Conservation (phyloP, 2,329 filamentous ascomycete genomes). For the Fusarium marasasianum region DNA sequence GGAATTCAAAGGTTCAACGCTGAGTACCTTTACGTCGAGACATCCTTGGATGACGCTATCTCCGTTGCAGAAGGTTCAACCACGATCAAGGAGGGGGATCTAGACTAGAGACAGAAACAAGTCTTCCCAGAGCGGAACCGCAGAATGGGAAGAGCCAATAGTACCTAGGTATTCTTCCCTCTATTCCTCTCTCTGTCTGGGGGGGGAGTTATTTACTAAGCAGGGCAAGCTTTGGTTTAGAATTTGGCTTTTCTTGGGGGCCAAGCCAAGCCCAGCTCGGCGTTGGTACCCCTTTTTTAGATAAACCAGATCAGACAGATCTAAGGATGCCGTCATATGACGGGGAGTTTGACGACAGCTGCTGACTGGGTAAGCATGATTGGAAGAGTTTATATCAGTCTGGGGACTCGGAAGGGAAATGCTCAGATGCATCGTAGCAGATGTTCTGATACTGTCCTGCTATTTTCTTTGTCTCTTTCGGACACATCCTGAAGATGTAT, state of each 20-base stretch:
- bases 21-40: background rate
- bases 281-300: conserved; percentile 28
- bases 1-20: conserved; percentile 4
- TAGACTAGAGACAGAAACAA: conserved; percentile 11
- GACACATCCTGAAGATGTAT: background rate
- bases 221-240: conserved; percentile 1
- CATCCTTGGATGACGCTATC: conserved; percentile 34
- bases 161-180: background rate
- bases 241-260: conserved; percentile 5
- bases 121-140: conserved; percentile 28
- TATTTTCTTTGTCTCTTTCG: background rate
- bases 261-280: conserved; percentile 1
- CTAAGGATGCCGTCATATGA: conserved; percentile 36
- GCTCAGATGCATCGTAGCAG: background rate
- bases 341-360: conserved; percentile 30
- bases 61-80: conserved; percentile 5
- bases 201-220: background rate
- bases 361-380: background rate
- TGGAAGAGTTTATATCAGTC: background rate
- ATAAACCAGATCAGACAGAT: conserved; percentile 31
- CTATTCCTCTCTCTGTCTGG: background rate
- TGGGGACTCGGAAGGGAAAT: background rate
- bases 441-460: background rate
- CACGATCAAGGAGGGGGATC: background rate
- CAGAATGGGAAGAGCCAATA: conserved; percentile 8